Evolutionary conservation across 805 yeast genomes (phyloP), one percentile per base, ranked within the genome.

Genomic region (Barnettozyma wickerhamii): DNA sequence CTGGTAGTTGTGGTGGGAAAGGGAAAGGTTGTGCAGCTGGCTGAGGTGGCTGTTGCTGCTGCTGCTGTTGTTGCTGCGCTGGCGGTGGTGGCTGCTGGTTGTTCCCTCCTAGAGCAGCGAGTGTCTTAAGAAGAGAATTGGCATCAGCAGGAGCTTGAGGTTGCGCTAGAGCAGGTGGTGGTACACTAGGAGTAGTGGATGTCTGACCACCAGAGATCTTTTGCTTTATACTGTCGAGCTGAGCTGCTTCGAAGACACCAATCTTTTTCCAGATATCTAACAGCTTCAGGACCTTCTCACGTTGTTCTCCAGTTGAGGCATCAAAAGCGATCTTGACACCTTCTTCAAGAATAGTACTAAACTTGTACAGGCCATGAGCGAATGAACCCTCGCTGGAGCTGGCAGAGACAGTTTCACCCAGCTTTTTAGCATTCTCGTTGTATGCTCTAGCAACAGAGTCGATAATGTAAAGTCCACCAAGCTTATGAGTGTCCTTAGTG

Each of bases 261-360:
- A 89, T 83, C 49, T 86, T 79, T 51, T 79, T 86, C 99, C 99
- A 93, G 54, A 93, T 90, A 48, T 87, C 95, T 50, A 93, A 75
- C 51, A 93, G 72, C 64, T 89, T 91, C 54, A 80, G 69, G 52
- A 89, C 77, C 62, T 90, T 93, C 44, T 79, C 88, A 58, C 63
- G 75, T 63, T 69, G 84, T 57, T 71, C 84, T 41, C 65, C 71
- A 45, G 72, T 64, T 46, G 77, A 69, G 45, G 72, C 76, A 31
- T 73, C 68, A 49, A 81, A 63, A 23, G 87, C 78, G 52, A 81
- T 81, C 48, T 76, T 78, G 46, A 87, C 62, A 42, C 86, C 61
- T 33, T 73, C 71, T 53, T 78, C 82, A 48, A 89, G 76, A 48
- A 81, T 64, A 47, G 74, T 77, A 49, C 82, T 75, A 40, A 88